Evolutionary conservation across 371 early-diverging fungal species (phyloP).

Genomic region (Lichtheimia hyalospora): DNA sequence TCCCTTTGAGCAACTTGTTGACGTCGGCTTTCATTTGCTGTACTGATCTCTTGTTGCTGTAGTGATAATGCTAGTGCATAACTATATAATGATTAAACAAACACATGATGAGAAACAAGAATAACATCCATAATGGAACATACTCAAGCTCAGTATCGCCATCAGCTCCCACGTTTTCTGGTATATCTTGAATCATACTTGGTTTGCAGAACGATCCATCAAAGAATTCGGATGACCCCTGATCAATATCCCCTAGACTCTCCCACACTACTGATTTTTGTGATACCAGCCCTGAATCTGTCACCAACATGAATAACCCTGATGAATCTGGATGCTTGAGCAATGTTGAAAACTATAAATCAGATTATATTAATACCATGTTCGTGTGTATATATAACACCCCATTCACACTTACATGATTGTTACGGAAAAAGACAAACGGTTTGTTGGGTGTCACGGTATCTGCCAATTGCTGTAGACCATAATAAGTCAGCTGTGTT

Average conservation of each 20-base stretch:
- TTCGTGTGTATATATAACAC: neutral
- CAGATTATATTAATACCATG: neutral
- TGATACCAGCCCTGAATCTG: slow-evolving; percentile 79
- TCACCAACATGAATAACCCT: slow-evolving; percentile 78
- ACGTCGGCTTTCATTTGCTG: slow-evolving; percentile 6
- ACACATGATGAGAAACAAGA: neutral
- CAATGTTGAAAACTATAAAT: slow-evolving; percentile 74
- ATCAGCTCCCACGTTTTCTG: slow-evolving; percentile 1
- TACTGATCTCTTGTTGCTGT: slow-evolving; percentile 52
- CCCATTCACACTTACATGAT: slow-evolving; percentile 64
- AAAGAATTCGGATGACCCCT: slow-evolving; percentile 63
- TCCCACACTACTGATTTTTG: slow-evolving; percentile 77
- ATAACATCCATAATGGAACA: slow-evolving; percentile 1
- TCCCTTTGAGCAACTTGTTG: neutral
- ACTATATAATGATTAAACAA: slow-evolving; percentile 27
- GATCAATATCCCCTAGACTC: slow-evolving; percentile 68
- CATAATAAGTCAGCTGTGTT: slow-evolving; percentile 84
- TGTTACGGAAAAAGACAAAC: slow-evolving; percentile 88
- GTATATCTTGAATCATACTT: slow-evolving; percentile 6
- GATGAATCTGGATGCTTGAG: slow-evolving; percentile 62
- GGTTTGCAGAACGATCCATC: slow-evolving; percentile 58
- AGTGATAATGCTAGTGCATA: slow-evolving; percentile 61
- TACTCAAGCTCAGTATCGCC: slow-evolving; percentile 27
- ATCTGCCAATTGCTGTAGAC: slow-evolving; percentile 64
- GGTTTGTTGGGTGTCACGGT: slow-evolving; percentile 62